Conservation (phyloP, 208 protist genomes). For the Trypanosoma mega region DNA sequence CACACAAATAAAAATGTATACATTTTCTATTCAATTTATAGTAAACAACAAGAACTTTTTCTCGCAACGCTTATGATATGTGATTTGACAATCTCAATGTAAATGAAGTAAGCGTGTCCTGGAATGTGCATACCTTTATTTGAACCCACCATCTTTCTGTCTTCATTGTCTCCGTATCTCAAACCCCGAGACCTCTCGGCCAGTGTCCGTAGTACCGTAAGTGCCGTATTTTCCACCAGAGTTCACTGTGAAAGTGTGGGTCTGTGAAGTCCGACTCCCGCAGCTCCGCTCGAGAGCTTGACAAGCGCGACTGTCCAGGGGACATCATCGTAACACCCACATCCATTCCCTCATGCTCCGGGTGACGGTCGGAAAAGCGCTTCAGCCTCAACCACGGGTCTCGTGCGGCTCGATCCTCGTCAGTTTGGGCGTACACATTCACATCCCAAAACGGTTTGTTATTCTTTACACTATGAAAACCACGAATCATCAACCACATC, state of each 20-base stretch:
- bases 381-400: slow-evolving; percentile 76
- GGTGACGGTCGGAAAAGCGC: slow-evolving; percentile 81
- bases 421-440: slow-evolving; percentile 74
- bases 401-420: slow-evolving; percentile 50
- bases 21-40: neutral
- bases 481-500: slow-evolving; percentile 68
- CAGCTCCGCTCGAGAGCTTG: slow-evolving; percentile 73
- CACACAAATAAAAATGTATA: slow-evolving; percentile 9
- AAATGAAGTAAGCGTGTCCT: too few relatives aligned
- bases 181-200: slow-evolving; percentile 83
- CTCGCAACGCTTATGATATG: too few relatives aligned
- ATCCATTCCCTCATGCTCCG: slow-evolving; percentile 78
- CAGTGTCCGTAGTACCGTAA: slow-evolving; percentile 86
- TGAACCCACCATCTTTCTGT: too few relatives aligned
- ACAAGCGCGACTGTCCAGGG: slow-evolving; percentile 74
- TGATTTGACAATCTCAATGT: too few relatives aligned
- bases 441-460: slow-evolving; percentile 88
- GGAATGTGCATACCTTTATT: too few relatives aligned
- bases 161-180: too few relatives aligned
- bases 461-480: slow-evolving; percentile 86
- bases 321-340: slow-evolving; percentile 76
- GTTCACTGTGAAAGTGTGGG: slow-evolving; percentile 84
- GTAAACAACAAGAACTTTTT: neutral
- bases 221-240: slow-evolving; percentile 90
- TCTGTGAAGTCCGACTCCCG: slow-evolving; percentile 87